phyloP scores from a whole-genome alignment of 805 yeast species.

The Grigorovia transvaalensis region DNA sequence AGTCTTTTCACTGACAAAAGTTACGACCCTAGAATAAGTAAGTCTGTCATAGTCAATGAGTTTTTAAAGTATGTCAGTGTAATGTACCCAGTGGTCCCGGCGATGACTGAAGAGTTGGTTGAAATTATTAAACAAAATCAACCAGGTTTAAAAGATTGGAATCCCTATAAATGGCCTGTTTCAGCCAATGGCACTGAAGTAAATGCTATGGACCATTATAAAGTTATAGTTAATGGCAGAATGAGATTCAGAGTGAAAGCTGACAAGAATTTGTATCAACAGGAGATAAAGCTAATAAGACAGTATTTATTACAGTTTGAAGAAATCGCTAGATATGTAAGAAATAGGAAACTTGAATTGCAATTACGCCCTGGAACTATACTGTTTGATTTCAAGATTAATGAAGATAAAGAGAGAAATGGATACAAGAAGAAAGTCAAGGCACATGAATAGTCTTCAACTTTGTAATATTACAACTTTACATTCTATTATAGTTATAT shows the following conservation, averaged over 20 bases:
- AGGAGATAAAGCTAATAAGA: conserved; percentile 30
- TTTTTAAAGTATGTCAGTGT: conserved; percentile 46
- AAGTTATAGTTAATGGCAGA: conserved; percentile 67
- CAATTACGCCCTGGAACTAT: not conserved
- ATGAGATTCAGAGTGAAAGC: conserved; percentile 39
- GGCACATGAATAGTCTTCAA: too few relatives aligned
- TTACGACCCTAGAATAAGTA: conserved; percentile 29
- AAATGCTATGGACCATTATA: conserved; percentile 31
- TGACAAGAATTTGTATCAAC: conserved; percentile 29
- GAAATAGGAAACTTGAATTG: conserved; percentile 35
- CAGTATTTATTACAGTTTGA: conserved; percentile 27
- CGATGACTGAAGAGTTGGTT: conserved; percentile 75
- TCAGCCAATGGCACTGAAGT: conserved; percentile 31
- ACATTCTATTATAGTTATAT: not conserved
- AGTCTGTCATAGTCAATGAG: conserved; percentile 37
- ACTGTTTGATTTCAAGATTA: not conserved
- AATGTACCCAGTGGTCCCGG: conserved; percentile 75
- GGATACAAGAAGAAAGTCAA: too few relatives aligned
- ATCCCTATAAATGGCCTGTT: conserved; percentile 54
- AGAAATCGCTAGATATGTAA: conserved; percentile 35
- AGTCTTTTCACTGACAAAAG: conserved; percentile 35
- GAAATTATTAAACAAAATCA: conserved; percentile 32
- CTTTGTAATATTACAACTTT: not conserved
- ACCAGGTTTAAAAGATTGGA: conserved; percentile 11
- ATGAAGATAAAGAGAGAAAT: too few relatives aligned